A percentile compares a stretch with the other conserved stretches of the same genome.
Evolutionary conservation across 1,284 basidiomycete species (phyloP).

Genomic region (Trametes hirsuta): DNA sequence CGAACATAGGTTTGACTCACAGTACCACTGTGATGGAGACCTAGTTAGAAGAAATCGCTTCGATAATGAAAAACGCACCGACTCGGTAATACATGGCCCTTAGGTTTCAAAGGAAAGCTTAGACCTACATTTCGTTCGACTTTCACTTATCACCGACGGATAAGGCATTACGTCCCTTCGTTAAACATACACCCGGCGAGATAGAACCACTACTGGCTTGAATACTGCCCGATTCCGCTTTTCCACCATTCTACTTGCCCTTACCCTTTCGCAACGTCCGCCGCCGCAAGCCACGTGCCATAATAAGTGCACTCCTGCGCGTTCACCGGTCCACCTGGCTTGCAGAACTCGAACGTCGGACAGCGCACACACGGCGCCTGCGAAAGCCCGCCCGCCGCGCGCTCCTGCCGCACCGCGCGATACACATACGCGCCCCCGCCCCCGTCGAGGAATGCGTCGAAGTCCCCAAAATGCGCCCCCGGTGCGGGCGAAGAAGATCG

Average conservation of each 20-base stretch:
- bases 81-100: no score
- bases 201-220: no score
- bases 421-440: constrained; percentile 55
- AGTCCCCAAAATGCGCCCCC: constrained; percentile 5
- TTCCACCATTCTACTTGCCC: not conserved
- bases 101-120: no score
- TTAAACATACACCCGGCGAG: no score
- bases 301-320: constrained; percentile 76
- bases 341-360: constrained; percentile 81
- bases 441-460: constrained; percentile 11
- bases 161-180: no score
- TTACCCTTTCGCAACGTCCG: constrained; percentile 23
- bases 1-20: no score
- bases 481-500: constrained; percentile 48
- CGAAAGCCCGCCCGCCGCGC: constrained; percentile 51
- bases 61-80: no score
- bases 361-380: constrained; percentile 77
- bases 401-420: constrained; percentile 67
- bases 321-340: constrained; percentile 76
- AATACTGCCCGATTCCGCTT: no score
- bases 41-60: no score
- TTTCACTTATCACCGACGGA: no score
- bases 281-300: constrained; percentile 59
- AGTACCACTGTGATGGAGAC: no score
- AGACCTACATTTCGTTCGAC: no score